Evolutionary conservation across 768 basidiomycete species (phyloP), one percentile per base, ranked within the genome.

Genomic region (Suillus brevipes): DNA sequence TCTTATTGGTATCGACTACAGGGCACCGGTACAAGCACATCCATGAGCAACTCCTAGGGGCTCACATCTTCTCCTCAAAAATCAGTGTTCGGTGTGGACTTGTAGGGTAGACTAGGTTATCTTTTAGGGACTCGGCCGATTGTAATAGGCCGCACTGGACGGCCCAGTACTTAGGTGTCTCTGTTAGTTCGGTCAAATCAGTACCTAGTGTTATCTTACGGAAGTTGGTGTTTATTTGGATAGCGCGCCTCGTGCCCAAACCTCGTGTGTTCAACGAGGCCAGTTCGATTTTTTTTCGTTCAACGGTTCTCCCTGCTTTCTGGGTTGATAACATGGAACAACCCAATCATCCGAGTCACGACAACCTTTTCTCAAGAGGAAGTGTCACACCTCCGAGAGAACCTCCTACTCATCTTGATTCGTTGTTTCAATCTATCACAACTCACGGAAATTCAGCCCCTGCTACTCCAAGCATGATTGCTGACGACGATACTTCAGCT

Each of bases 401-500:
- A 42, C 52, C 88, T 66, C 81, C 85, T 38, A 85, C 78, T 68
- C 83, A 88, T 66, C 84, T 92, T 70, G 90, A 91, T 67, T 83
- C 87, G 60, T 82, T 92, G 25, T 89, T 91, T 70, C 84, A 88
- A 69, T 82, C 84, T 64, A 74, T 89, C 53, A 78, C 76, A 61
- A 66, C 77, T 64, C 72, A 78, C 77, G 45, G 80, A 78, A 77
- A 77, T 74, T 78, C 82, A 71, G 80, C 82, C 68, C 78, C 81
- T 72, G 72, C 78, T 70, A 74, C 83, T 74, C 70, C 88, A 12
- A 75, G 76, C 36, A 74, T 79, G 63, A 66, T 85, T 28, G 74
- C 81, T 47, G 74, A 79, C 64, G 79, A 80, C 37, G 76, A 82
- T 31, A 72, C 82, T 52, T 78, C 85, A 65, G 73, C 78, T 50